Base-by-base conservation (phyloP, 1,284 basidiomycete genomes). In the Cutaneotrichosporon sp. region DNA sequence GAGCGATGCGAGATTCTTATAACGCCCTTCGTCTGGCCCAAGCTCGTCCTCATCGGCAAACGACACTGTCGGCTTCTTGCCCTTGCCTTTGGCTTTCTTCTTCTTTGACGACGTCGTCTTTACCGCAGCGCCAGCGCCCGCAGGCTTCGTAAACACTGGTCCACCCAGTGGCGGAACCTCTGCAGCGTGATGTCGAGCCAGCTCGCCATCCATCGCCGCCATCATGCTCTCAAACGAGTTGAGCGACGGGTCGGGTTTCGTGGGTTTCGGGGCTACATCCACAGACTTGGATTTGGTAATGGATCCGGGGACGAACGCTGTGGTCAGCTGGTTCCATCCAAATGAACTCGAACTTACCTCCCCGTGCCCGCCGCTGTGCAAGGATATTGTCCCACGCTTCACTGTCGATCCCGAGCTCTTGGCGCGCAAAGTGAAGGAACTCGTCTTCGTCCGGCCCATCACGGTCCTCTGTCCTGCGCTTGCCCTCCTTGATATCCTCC, bases 201-300 rank as follows among this genome's bases (percentile, higher is more conserved):
- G 83, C 71, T 95, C 91, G 21, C 83, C 85, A 71, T 98, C 95
- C 89, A 97, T 92, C 2, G 92, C 92, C 72, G 87, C 86, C 95
- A 97, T 97, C 47, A 97, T 90, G 8, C 89, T 86, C 73, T 98
- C 95, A 70, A 97, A 97, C 0, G 91, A 91, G 75, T 93, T 85
- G n/a, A 97, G 83, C 58, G 88, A 86, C 5, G 86, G 84, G 74
- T 92, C 82, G 11, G 71, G 70, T 36, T 60, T 16, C 26, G 57
- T 11, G 10, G 58, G 34, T 34, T 30, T 38, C 7, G 58, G 22
- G 5, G 58, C 60, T 7, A 5, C 42, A 46, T 16, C 3, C 18
- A 36, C 8, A 38, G 30, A 31, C 46, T 56, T 53, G 4, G 60
- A 6, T 49, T 11, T 14, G 16, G 7, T n/a, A n/a, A 46, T n/a